A percentile compares a stretch with the other conserved stretches of the same genome.
phyloP scores from a whole-genome alignment of 2,329 filamentous ascomycete species.

The Neopestalotiopsis sp. region DNA sequence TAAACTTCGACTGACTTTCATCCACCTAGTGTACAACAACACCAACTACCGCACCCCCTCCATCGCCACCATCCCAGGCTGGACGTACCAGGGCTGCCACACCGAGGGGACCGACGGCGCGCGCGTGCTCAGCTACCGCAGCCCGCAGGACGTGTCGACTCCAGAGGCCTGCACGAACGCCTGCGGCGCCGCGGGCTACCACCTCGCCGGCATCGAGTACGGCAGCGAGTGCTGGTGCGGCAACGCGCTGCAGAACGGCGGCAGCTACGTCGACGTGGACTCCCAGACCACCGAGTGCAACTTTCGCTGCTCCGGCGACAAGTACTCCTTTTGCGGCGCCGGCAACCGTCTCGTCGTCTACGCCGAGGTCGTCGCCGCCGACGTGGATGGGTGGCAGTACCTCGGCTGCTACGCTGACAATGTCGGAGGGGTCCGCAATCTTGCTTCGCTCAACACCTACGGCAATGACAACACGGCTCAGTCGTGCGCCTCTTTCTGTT shows the following conservation, averaged over 20 bases:
- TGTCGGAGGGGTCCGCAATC: slow-evolving; percentile 46
- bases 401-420: slow-evolving; percentile 60
- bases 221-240: slow-evolving; percentile 60
- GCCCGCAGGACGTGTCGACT: slow-evolving; percentile 50
- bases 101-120: slow-evolving; percentile 43
- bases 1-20: too few relatives aligned
- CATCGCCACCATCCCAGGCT: slow-evolving; percentile 15
- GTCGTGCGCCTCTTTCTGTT: slow-evolving; percentile 44
- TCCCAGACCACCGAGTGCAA: slow-evolving; percentile 38
- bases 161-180: slow-evolving; percentile 58
- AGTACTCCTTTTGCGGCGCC: slow-evolving; percentile 48
- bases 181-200: slow-evolving; percentile 50
- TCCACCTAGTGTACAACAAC: slow-evolving; percentile 33
- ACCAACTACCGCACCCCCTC: slow-evolving; percentile 18
- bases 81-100: slow-evolving; percentile 47
- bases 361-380: slow-evolving; percentile 41
- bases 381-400: slow-evolving; percentile 51
- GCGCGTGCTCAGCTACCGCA: slow-evolving; percentile 34
- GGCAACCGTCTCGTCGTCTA: slow-evolving; percentile 45
- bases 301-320: slow-evolving; percentile 44
- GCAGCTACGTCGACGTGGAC: slow-evolving; percentile 31
- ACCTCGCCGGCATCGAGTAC: slow-evolving; percentile 62
- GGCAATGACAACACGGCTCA: slow-evolving; percentile 45
- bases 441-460: slow-evolving; percentile 57
- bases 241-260: slow-evolving; percentile 37